Evolutionary conservation across 306 rosid species (phyloP), one percentile per base, ranked within the genome.

Genomic region (Lathyrus tuberosus): DNA sequence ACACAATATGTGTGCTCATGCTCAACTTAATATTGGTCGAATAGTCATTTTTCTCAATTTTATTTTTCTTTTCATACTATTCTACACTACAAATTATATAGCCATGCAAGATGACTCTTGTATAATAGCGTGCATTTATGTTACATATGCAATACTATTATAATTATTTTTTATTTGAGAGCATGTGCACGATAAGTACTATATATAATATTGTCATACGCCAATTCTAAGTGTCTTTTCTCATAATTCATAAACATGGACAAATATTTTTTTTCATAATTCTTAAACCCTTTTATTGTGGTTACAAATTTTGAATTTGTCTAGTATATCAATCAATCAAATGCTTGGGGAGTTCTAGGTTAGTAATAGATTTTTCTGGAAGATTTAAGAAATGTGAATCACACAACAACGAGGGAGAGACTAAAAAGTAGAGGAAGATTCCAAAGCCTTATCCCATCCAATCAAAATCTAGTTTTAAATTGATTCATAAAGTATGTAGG

Each of bases 401-500:
- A 35, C 31, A 16, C 46, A 41, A 42, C 71, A 62, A 73, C 31
- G 69, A 61, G 59, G 65, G 30, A 43, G 28, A 13, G 22, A 38
- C 28, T 51, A 68, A 58, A 63, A 62, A 73, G 58, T 16, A 59
- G 14, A 5, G 49, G 10, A 22, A 65, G 76, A 72, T 66, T 78
- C 78, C 58, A 70, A 56, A 31, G 3, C 59, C 70, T 42, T 59
- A 51, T 72, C 63, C 62, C 35, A 68, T 48, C 67, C 74, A 68
- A 69, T 79, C 57, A 79, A 64, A 72, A 18, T 42, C 59, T 44
- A 65, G 65, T 10, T 28, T 20, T 10, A 10, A 28, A 57, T 59
- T 52, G 75, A 71, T 63, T 53, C 47, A 52, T 59, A 44, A 43
- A 63, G 49, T 13, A 40, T 86, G 87, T 65, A 84, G 71, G 74